phyloP scores from a whole-genome alignment of 495 filamentous ascomycete genomes.

The Letharia columbiana region DNA sequence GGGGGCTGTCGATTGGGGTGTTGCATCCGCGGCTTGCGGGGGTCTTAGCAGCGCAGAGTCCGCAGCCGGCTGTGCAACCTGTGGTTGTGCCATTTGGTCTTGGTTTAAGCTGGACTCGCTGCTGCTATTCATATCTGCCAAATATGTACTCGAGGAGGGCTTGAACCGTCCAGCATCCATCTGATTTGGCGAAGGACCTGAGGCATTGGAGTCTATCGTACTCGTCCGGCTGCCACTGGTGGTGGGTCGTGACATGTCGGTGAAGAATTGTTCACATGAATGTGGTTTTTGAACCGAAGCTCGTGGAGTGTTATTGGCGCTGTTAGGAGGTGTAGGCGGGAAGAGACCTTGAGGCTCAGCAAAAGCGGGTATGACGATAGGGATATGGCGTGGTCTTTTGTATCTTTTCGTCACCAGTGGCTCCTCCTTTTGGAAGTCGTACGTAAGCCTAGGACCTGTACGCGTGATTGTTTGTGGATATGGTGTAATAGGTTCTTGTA shows the following conservation, averaged over 20 bases:
- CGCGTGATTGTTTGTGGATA: conserved; percentile 6
- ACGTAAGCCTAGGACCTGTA: conserved; percentile 17
- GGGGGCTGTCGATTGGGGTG: conserved; percentile 20
- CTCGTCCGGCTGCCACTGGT: conserved; percentile 40
- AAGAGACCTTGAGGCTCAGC: conserved; percentile 20
- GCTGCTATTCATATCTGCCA: conserved; percentile 38
- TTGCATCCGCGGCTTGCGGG: conserved; percentile 6
- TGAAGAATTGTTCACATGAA: conserved; percentile 20
- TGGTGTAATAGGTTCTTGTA: conserved; percentile 10
- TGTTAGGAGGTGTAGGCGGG: conserved; percentile 21
- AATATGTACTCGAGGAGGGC: conserved; percentile 24
- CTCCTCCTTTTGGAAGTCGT: conserved; percentile 18
- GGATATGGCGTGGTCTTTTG: conserved; percentile 22
- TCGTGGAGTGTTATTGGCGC: conserved; percentile 20
- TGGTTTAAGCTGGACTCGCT: conserved; percentile 48
- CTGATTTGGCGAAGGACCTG: conserved; percentile 38
- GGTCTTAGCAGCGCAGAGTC: conserved; percentile 7
- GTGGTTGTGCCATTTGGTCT: conserved; percentile 8
- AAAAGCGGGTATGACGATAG: conserved; percentile 27
- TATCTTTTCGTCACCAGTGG: conserved; percentile 1
- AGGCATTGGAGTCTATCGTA: conserved; percentile 53
- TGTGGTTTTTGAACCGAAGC: conserved; percentile 17
- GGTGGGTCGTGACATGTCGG: conserved; percentile 26
- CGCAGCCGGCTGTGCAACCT: conserved; percentile 14
- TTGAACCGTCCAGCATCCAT: conserved; percentile 31